Base-by-base conservation (phyloP, 1,284 basidiomycete genomes). In the Ganoderma resinaceum region DNA sequence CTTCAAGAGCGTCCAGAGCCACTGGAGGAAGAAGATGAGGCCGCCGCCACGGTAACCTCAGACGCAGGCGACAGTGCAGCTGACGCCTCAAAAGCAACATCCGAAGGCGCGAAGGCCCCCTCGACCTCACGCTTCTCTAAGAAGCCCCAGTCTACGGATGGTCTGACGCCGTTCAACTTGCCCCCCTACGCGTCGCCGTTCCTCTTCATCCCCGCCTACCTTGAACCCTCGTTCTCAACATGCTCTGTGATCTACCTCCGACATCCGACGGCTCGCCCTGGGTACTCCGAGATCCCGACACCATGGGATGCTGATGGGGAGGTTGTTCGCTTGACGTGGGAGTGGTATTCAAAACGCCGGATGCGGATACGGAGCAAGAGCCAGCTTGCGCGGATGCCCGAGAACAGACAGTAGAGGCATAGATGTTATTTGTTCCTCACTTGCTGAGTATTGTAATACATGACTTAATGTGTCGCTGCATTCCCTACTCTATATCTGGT, bases 191-290 rank as follows among this genome's bases (percentile, higher is more conserved):
- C 96, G 11, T 89, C 95, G 0, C 95, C 98, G 0, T 95, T 93
- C 86, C 86, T 99, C 62, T 99, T 99, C 85, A 88, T 99, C 73
- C 98, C 98, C 0, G 93, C 97, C 0, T 99, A 98, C 81, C 90
- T 99, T 66, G 96, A 99, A 77, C 90, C 93, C 2, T 95, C 91
- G 64, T 99, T 95, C 85, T 80, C 88, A 61, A 96, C 96, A 12
- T 99, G 98, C 81, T 96, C 97, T 6, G 92, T 92, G 23, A 86
- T 99, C 68, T 99, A 98, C 79, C 89, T 99, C 40, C 95, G 97
- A 59, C 96, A 99, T 78, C 98, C 98, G 1, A 98, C 96, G 0
- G 96, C 97, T 0, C 90, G 95, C 33, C 94, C 95, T 1, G 89
- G 93, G 3, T 96, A 96, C 82, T 95, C 93, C 35, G 96, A 98